These are phyloP conservation scores for Phytophthora tubulina DNA, from an alignment of 352 stramenopile species.

Conservation along the genomic window DNA sequence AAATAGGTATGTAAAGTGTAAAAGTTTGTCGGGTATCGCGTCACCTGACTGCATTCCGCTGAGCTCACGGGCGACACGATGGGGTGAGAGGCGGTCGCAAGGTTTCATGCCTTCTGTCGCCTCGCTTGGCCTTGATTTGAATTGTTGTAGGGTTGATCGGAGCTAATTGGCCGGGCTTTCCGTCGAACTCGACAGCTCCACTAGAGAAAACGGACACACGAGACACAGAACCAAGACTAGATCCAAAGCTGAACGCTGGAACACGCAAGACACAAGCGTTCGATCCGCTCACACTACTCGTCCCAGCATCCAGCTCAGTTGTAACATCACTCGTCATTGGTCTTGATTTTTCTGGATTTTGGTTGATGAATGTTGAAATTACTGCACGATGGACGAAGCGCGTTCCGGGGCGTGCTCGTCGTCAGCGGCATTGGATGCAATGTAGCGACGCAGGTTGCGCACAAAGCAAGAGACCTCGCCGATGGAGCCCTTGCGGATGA, in stretches of 20 bases:
- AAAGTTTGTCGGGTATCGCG: conserved; percentile 39
- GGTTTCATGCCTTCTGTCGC: conserved; percentile 40
- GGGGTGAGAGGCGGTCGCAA: conserved; percentile 10
- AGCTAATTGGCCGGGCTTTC: conserved; percentile 43
- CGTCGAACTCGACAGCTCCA: conserved; percentile 43
- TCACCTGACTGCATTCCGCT: conserved; percentile 38
- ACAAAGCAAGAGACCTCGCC: conserved; percentile 84
- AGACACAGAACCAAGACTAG: conserved; percentile 40
- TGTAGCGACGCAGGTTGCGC: conserved; percentile 79
- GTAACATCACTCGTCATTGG: conserved; percentile 37
- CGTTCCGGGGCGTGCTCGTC: conserved; percentile 33
- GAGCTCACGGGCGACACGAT: conserved; percentile 39
- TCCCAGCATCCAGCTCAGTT: conserved; percentile 12
- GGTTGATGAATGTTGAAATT: conserved; percentile 43
- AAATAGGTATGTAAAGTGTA: conserved; percentile 39
- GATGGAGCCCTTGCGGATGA: conserved; percentile 85
- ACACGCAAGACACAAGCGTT: conserved; percentile 25
- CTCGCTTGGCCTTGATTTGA: conserved; percentile 29
- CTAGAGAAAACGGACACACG: conserved; percentile 36
- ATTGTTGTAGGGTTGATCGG: conserved; percentile 23
- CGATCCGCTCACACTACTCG: conserved; percentile 32
- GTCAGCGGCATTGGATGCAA: conserved; percentile 52
- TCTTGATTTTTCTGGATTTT: conserved; percentile 40
- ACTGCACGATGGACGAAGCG: conserved; percentile 38
- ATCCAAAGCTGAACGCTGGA: conserved; percentile 20